These are phyloP conservation scores for Fusarium dimerum DNA, from an alignment of 2,329 filamentous ascomycete species.

Conservation along the genomic window DNA sequence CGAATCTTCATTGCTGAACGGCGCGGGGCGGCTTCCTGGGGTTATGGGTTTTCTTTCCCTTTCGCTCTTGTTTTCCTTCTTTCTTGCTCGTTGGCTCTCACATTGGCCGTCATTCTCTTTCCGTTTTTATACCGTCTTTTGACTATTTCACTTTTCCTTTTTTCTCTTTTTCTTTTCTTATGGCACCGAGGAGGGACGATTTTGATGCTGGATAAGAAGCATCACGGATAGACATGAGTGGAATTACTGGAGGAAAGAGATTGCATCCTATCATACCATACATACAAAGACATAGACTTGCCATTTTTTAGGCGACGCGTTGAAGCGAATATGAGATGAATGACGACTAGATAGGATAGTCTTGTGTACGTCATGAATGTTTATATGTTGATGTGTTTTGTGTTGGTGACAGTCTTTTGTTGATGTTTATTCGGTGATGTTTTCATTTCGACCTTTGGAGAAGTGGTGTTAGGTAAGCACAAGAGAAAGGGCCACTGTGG, in stretches of 20 bases:
- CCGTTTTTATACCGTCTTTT: neutral
- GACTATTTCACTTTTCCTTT: neutral
- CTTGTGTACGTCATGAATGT: neutral
- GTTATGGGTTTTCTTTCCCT: neutral
- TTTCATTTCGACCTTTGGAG: too few relatives aligned
- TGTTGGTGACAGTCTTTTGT: too few relatives aligned
- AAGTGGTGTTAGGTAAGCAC: neutral
- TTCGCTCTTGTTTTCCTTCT: neutral
- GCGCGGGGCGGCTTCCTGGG: constrained; percentile 14
- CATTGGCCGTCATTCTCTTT: neutral
- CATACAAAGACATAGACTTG: neutral
- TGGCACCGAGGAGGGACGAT: neutral
- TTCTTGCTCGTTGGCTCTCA: neutral
- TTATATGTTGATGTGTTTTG: neutral
- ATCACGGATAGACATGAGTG: neutral
- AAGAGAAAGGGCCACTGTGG: neutral
- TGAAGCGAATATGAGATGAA: neutral
- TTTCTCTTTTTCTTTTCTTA: neutral
- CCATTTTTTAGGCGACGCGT: neutral
- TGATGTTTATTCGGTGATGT: too few relatives aligned
- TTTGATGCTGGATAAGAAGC: neutral
- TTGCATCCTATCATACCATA: neutral
- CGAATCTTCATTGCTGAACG: constrained; percentile 5
- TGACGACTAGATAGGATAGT: neutral
- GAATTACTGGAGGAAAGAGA: neutral